Evolutionary conservation across 768 basidiomycete genomes (phyloP).

Genomic region (Mycena polygramma): DNA sequence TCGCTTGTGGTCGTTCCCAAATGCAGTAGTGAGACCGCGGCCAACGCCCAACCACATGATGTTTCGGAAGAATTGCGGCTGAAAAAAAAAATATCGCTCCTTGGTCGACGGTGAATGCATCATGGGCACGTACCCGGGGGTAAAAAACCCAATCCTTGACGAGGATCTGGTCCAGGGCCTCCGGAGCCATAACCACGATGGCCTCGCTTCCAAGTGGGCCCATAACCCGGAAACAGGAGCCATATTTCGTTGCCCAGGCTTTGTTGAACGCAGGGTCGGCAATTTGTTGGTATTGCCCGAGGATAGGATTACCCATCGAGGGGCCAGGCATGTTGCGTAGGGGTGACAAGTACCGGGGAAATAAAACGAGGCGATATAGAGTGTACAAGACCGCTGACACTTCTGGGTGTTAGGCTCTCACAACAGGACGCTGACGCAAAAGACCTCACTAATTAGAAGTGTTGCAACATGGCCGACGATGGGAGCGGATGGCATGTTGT

Average conservation of each 20-base stretch:
- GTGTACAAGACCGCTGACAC: no score
- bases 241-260: slow-evolving; percentile 61
- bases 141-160: slow-evolving; percentile 60
- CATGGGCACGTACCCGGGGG: slow-evolving; percentile 48
- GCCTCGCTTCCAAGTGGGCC: slow-evolving; percentile 60
- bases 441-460: no score
- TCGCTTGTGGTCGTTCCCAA: slow-evolving; percentile 61
- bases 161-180: slow-evolving; percentile 58
- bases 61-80: slow-evolving; percentile 60
- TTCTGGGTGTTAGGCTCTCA: no score
- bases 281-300: slow-evolving; percentile 55
- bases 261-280: slow-evolving; percentile 56
- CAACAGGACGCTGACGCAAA: no score
- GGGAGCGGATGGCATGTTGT: no score
- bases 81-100: slow-evolving; percentile 2
- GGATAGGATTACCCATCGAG: slow-evolving; percentile 47
- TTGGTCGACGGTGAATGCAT: slow-evolving; percentile 10
- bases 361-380: slow-evolving; percentile 49
- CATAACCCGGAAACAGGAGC: slow-evolving; percentile 57
- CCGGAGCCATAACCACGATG: slow-evolving; percentile 58
- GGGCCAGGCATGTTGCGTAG: slow-evolving; percentile 55
- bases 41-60: slow-evolving; percentile 57
- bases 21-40: slow-evolving; percentile 61
- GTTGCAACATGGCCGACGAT: no score
- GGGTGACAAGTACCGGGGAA: slow-evolving; percentile 52